A percentile compares a stretch with the other conserved stretches of the same genome.
Evolutionary conservation across 176 grass and related monocot genomes (phyloP).

Genomic region (Pontederia crassipes): DNA sequence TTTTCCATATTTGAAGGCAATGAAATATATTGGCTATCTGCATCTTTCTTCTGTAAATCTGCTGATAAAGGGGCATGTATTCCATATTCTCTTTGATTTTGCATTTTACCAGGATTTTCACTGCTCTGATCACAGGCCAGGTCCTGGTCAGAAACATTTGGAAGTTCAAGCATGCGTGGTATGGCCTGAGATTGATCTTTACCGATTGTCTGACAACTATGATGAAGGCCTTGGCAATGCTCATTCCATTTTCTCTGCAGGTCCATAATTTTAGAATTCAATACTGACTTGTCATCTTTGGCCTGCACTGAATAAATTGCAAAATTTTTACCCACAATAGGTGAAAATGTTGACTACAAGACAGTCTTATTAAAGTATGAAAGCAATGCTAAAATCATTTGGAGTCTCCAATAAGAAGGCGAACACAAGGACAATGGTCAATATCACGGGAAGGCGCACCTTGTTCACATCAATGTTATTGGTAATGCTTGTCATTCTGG

Average conservation of each 20-base stretch:
- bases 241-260: conserved; percentile 82
- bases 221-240: conserved; percentile 45
- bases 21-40: conserved; percentile 40
- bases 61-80: conserved; percentile 22
- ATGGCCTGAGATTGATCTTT: conserved; percentile 30
- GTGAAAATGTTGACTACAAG: background rate
- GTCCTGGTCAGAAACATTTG: conserved; percentile 18
- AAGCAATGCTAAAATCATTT: background rate
- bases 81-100: conserved; percentile 4
- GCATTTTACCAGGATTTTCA: conserved; percentile 16
- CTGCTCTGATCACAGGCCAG: conserved; percentile 22
- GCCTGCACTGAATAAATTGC: conserved; percentile 65
- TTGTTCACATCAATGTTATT: conserved; percentile 54
- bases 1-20: conserved; percentile 35
- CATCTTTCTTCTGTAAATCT: conserved; percentile 13
- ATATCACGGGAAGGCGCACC: conserved; percentile 26
- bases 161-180: conserved; percentile 26
- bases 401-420: background rate
- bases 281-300: conserved; percentile 57
- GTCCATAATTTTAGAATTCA: conserved; percentile 71
- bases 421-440: background rate
- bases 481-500: conserved; percentile 28
- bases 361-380: background rate
- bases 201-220: conserved; percentile 30
- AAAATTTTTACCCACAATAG: conserved; percentile 40